Base-by-base conservation (phyloP, 148 eudicot species). In the Cornus suecica region DNA sequence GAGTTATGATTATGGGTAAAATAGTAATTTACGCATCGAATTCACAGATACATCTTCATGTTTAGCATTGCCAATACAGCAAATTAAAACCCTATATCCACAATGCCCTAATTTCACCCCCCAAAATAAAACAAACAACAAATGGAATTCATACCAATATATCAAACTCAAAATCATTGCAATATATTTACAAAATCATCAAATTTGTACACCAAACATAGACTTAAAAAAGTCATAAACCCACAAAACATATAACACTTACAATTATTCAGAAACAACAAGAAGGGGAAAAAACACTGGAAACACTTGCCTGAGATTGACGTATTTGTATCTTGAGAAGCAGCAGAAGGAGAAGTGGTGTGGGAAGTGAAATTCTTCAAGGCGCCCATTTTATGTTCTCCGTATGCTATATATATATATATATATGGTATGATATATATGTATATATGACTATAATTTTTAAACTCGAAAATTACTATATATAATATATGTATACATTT, bases 341-440 rank as follows among this genome's bases (percentile, higher is more conserved):
- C 61, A 37, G 65, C 61, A 37, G 65, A 65, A 29, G 28, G 23
- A 26, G 76, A 60, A n/a, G 81, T 73, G 60, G 63, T 29, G 22
- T 30, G 25, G 41, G 77, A 42, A 30, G 0, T 30, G 14, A 24
- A 1, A 28, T 78, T 68, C 45, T 67, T 41, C 68, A 41, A 58
- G 23, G 81, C 58, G 61, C 76, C 77, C 81, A 78, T 78, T 72
- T 41, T 56, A 73, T n/a, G 31, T 10, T 37, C 42, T 3, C 42
- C 42, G 9, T 6, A 37, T 37, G 42, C 42, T 37, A 37, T 6
- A 37, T 37, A 37, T 37, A 37, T 37, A 37, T 37, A 8, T 37
- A 11, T 72, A 27, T 30, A 29, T 65, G 29, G 29, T 61, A 11
- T 22, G 37, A 62, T 74, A 74, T 61, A 20, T 2, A 71, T 72